Evolutionary conservation across 2,329 filamentous ascomycete species (phyloP).

Genomic region (Fusarium redolens): DNA sequence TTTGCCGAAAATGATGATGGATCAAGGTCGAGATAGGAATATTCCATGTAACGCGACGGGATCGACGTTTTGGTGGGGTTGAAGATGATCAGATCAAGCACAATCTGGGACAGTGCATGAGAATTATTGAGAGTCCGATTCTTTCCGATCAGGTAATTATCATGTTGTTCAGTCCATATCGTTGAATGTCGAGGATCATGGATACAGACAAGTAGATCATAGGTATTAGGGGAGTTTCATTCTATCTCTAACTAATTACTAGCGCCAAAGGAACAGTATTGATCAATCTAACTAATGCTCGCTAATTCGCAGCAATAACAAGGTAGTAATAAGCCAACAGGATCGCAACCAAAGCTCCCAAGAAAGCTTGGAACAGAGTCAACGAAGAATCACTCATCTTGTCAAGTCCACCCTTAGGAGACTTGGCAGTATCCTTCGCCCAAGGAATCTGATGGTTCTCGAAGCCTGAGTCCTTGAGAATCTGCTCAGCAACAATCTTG

Average conservation of each 20-base stretch:
- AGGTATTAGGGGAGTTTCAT: not conserved
- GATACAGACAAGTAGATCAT: too few species aligned
- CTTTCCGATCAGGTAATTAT: not conserved
- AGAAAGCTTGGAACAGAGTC: constrained; percentile 21
- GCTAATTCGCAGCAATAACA: constrained; percentile 15
- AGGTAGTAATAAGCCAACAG: constrained; percentile 21
- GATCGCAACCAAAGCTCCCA: constrained; percentile 20
- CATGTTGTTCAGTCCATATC: rapidly evolving
- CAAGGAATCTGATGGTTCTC: constrained; percentile 23
- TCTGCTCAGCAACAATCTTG: constrained; percentile 65
- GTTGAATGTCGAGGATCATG: too few species aligned
- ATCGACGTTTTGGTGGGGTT: not conserved
- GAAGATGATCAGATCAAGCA: not conserved
- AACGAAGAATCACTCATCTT: constrained; percentile 21
- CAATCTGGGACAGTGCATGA: not conserved
- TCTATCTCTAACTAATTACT: not conserved
- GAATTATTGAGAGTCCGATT: not conserved
- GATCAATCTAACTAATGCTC: not conserved
- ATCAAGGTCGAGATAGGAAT: not conserved
- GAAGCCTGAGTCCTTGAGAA: constrained; percentile 42
- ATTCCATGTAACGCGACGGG: not conserved
- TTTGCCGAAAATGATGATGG: constrained; percentile 4
- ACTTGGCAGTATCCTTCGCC: not conserved
- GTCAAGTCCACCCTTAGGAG: constrained; percentile 10
- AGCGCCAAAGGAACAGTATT: not conserved